Base-by-base conservation (phyloP, 1,284 basidiomycete genomes). In the Melampsora larici-populina region DNA sequence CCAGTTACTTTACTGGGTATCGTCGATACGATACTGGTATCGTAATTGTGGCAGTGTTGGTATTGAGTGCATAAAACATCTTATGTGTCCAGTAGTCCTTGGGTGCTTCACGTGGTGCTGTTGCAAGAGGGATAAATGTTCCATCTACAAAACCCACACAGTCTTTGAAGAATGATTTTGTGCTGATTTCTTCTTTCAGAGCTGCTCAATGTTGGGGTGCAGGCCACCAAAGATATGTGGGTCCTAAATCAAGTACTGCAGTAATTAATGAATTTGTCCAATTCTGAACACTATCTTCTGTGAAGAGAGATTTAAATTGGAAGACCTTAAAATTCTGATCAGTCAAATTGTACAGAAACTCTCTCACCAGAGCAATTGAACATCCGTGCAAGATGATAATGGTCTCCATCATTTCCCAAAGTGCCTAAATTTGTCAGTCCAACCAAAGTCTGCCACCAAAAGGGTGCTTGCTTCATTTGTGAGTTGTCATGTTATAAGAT, bases 401-500 rank as follows among this genome's bases (percentile, higher is more conserved):
- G n/a, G n/a, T n/a, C n/a, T n/a, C n/a, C n/a, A n/a, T n/a, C n/a
- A n/a, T n/a, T n/a, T n/a, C n/a, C n/a, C n/a, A n/a, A n/a, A n/a
- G n/a, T n/a, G n/a, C 66, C 66, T 40, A 48, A 43, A 29, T 11
- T 36, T 46, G 21, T 26, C 17, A 68, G 26, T 43, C 31, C 46
- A 40, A 68, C 66, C 66, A 68, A 29, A 1, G 48, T 36, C 66
- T 68, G 66, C 43, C 49, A 24, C 15, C 43, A 15, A 29, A 69
- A 11, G 1, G 66, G 66, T 7, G 18, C 43, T 24, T 69, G 66
- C 40, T 43, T 17, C 7, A 11, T n/a, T 2, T 43, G 33, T 18
- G 36, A 68, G 66, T 68, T 68, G 66, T 26, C 24, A 18, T 69
- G 43, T n/a, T n/a, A n/a, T 3, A 69, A 48, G 18, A 69, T 17